Evolutionary conservation across 108 stramenopile genomes (phyloP).

Genomic region (Skeletonema marinoi): DNA sequence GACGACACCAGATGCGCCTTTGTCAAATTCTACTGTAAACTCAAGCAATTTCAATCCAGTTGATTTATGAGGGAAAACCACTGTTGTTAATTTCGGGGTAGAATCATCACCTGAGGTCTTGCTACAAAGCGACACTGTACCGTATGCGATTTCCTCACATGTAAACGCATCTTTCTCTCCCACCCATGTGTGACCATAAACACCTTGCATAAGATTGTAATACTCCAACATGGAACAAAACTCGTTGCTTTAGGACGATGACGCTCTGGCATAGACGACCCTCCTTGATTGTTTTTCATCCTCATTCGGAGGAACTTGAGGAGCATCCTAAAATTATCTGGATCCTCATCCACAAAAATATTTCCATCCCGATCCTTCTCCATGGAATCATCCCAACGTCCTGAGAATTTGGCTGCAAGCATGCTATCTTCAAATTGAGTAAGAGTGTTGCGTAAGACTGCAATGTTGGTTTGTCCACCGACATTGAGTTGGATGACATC

Average conservation of each 20-base stretch:
- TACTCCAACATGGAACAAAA: not conserved
- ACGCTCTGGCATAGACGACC: not conserved
- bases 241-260: not conserved
- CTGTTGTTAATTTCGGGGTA: not conserved
- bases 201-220: not conserved
- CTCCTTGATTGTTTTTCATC: not conserved
- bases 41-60: not conserved
- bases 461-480: conserved; percentile 10
- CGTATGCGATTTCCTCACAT: not conserved
- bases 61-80: not conserved
- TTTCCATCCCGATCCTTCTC: conserved; percentile 26
- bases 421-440: conserved; percentile 8
- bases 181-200: not conserved
- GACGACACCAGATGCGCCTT: not conserved
- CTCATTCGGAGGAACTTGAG: not conserved
- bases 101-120: not conserved
- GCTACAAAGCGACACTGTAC: not conserved
- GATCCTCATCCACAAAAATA: conserved; percentile 13
- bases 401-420: conserved; percentile 19
- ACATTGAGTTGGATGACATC: conserved; percentile 29
- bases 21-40: not conserved
- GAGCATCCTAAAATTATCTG: not conserved
- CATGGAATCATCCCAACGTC: conserved; percentile 21
- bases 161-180: not conserved
- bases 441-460: conserved; percentile 1